Evolutionary conservation across 371 early-diverging fungal genomes (phyloP), one percentile per base, ranked within the genome.

Genomic region (Mortierella sp.): DNA sequence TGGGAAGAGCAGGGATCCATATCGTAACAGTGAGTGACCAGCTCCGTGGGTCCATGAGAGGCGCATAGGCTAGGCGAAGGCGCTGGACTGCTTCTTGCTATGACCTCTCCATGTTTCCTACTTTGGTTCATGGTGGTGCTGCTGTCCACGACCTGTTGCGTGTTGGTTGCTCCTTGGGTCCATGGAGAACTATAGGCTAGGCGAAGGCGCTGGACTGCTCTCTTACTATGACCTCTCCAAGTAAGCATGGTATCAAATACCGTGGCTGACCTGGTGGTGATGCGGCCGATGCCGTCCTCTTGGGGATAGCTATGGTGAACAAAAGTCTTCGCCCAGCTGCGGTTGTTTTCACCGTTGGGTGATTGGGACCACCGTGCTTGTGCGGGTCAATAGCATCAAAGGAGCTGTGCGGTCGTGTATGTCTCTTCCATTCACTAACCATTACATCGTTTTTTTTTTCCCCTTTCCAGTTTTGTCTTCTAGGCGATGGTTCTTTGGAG

Each of bases 271-370:
- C 12, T 56, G 61, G 56, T 67, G 58, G 61, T 41, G 61, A 56
- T 61, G 57, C 61, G 51, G 56, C 56, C 57, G 51, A 50, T 43
- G 57, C 52, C 45, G 54, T 46, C 43, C 21, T 14, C 31, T 30
- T 26, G 55, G 47, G 21, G 67, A 26, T 43, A 47, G 59, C 67
- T 59, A 57, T 67, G 61, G 61, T 52, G 61, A 67, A 31, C 68
- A 42, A 28, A 51, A 67, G 61, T 67, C 68, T 61, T 45, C 43
- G 34, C 56, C 52, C 52, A 56, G 57, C 53, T 67, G 68, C 61
- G 68, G 68, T 56, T 67, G 68, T 67, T 61, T 61, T 61, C 68
- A 67, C 49, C 59, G 54, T 41, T 59, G 65, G 67, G 49, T 59
- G 67, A 59, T 23, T 66, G 67, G 67, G 55, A 45, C 68, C 68